Evolutionary conservation across 257 asterid genomes (phyloP), one percentile per base, ranked within the genome.

Genomic region (Penstemon davidsonii): DNA sequence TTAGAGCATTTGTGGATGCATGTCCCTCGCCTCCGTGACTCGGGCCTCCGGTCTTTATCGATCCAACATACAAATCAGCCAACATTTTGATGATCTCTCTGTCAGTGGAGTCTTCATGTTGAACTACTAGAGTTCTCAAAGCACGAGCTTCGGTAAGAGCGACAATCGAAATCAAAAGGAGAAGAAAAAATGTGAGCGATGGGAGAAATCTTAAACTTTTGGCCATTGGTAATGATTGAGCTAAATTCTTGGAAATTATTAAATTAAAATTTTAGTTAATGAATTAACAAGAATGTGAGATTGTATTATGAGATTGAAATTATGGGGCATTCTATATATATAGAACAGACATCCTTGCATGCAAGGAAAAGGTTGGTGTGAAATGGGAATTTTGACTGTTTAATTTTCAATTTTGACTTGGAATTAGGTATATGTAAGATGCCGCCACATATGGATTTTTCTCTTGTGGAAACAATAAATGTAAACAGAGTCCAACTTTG

Each of bases 21-120:
- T 67, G 63, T 12, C 66, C 79, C 25, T 42, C 67, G 68, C 79
- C 74, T 2, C 59, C 67, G 12, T 36, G 75, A 42, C 69, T 53
- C 8, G 73, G 69, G 8, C 72, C 50, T 5, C 67, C 68, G 0
- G 42, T 60, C 13, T 66, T 59, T 8, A 66, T 44, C 42, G 54
- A 73, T 38, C 51, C 69, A 4, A 15, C 45, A 1, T 66, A 64
- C 36, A 55, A 46, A 10, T 55, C 42, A 15, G 25, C 53, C 8
- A 53, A 52, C 18, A 53, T 46, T 11, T 41, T 66, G 43, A 25
- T 11, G 15, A 64, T 50, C 33, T 53, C 52, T 3, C 6, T 15
- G 38, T 66, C 53, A 7, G 13, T 9, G n/a, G 42, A 41, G 7
- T 55, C 39, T 4, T 3, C 53, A 66, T 3, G 44, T 12, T 39